A percentile compares a stretch with the other conserved stretches of the same genome.
Evolutionary conservation across 2,329 filamentous ascomycete genomes (phyloP).

Genomic region (Zymoseptoria tritici): DNA sequence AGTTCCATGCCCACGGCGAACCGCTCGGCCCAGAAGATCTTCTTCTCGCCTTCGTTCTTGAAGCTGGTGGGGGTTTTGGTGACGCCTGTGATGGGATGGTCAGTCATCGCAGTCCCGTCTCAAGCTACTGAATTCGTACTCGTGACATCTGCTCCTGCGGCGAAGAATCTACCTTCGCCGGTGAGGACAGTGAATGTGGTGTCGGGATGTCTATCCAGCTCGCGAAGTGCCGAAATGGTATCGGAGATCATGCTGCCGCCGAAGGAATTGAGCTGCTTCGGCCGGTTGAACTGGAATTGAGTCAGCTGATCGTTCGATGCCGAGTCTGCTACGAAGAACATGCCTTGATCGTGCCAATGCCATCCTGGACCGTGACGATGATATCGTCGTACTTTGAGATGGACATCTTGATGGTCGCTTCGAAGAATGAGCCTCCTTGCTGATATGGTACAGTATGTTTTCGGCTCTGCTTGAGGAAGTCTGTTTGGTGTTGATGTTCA

Average conservation of each 20-base stretch:
- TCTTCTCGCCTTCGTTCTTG: conserved; percentile 22
- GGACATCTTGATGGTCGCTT: not conserved
- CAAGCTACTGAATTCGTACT: too few relatives aligned
- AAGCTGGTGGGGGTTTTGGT: conserved; percentile 11
- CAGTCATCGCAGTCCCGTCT: too few relatives aligned
- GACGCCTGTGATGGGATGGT: conserved; percentile 4
- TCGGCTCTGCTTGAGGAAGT: too few relatives aligned
- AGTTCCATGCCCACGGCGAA: conserved; percentile 21
- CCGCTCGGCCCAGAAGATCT: conserved; percentile 20
- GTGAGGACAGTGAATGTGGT: conserved; percentile 24
- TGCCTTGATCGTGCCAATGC: conserved; percentile 23
- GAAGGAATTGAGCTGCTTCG: conserved; percentile 23
- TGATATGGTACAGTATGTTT: too few relatives aligned
- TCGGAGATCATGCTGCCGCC: conserved; percentile 19
- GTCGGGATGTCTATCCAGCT: conserved; percentile 21
- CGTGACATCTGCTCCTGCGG: conserved; percentile 22
- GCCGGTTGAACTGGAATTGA: conserved; percentile 20
- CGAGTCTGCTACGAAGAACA: not conserved
- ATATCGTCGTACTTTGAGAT: conserved; percentile 17
- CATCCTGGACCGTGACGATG: conserved; percentile 19
- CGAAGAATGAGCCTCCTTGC: not conserved
- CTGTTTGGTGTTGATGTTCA: not conserved
- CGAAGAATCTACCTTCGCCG: conserved; percentile 24
- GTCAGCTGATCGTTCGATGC: not conserved
- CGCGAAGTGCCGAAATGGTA: conserved; percentile 21